Evolutionary conservation across 2,329 filamentous ascomycete species (phyloP), one percentile per base, ranked within the genome.

Genomic region (Grosmannia clavigera): DNA sequence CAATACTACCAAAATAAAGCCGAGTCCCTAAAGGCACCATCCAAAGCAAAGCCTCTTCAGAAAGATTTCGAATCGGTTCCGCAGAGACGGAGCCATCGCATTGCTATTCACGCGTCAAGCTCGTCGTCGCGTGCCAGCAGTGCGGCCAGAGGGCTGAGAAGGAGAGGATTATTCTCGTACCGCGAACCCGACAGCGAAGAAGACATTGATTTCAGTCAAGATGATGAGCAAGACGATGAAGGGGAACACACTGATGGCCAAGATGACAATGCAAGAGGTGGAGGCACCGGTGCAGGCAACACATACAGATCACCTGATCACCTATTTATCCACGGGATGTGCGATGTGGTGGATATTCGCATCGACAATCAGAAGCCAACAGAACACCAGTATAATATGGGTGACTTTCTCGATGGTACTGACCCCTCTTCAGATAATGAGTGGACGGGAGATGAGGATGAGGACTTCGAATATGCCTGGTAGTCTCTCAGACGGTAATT

Each of bases 281-380:
- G 16, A 25, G 7, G 14, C 29, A 25, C 11, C 4, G 46, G 14
- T 4, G 3, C 27, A 31, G 16, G 50, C 50, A 9, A 19, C 27
- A 9, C 25, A 31, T 19, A 29, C 25, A 19, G 19, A 31, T 19
- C 27, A 5, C 4, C 16, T 5, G 50, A 10, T 27, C 5, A n/a
- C 33, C 48, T 29, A 27, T 77, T 78, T 61, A 72, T 86, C 31
- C 88, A 92, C 62, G 87, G 87, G 1, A 77, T 86, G 64, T 92
- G 88, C 67, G 78, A 84, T 50, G 77, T 83, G 6, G 87, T 92
- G 22, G 81, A 87, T 62, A 79, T 92, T 52, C 75, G 82, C 53
- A 85, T 92, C 65, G 88, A 92, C 70, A 92, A 92, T 68, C 81
- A 88, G 68, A 85, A 89, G 62, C 84, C 85, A 5, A 78, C 78